Percentiles rank a stretch among this genome's conserved stretches.
Evolutionary conservation across 768 basidiomycete genomes (phyloP).

Genomic region (Guyanaporus albipodus): DNA sequence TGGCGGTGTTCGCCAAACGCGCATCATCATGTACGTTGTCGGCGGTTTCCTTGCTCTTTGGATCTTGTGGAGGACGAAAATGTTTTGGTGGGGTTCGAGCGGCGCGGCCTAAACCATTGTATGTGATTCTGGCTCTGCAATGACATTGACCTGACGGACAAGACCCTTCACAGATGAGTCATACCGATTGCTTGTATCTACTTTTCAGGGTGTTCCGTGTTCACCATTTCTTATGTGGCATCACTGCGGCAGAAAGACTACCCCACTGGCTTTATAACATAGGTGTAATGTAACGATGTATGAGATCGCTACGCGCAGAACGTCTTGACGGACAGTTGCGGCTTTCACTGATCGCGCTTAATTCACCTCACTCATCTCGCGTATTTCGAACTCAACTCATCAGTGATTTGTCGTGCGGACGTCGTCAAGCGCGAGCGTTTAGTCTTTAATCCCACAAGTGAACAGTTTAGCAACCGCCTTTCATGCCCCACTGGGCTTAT

Average conservation of each 20-base stretch:
- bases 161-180: neutral
- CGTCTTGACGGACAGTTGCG: too few relatives aligned
- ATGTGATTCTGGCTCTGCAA: constrained; percentile 4
- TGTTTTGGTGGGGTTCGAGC: constrained; percentile 42
- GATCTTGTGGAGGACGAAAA: constrained; percentile 48
- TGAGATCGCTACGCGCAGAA: too few relatives aligned
- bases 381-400: too few relatives aligned
- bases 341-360: too few relatives aligned
- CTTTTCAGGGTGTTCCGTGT: neutral
- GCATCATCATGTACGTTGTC: constrained; percentile 61
- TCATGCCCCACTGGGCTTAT: too few relatives aligned
- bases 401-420: too few relatives aligned
- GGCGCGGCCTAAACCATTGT: constrained; percentile 17
- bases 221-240: neutral
- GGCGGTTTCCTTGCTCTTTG: constrained; percentile 52
- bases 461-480: too few relatives aligned
- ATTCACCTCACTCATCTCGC: too few relatives aligned
- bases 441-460: too few relatives aligned
- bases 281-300: too few relatives aligned
- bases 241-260: too few relatives aligned
- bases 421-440: too few relatives aligned
- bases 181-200: neutral
- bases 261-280: neutral
- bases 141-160: neutral
- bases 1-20: constrained; percentile 64